phyloP scores from a whole-genome alignment of 169 alveolate genomes.

The Plasmodium falciparum region DNA sequence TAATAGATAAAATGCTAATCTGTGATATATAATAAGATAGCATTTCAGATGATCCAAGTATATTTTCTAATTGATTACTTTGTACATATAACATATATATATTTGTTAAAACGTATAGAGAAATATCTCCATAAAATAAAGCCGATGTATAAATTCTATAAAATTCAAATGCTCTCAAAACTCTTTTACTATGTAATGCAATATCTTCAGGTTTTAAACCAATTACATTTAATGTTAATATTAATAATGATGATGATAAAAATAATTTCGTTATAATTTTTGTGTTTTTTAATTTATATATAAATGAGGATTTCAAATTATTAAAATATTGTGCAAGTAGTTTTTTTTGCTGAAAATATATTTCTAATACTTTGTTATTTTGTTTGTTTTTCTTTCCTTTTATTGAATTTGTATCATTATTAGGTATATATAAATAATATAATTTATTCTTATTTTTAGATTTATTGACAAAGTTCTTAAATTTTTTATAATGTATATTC shows the following conservation, averaged over 20 bases:
- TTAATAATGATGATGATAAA: slow-evolving; percentile 43
- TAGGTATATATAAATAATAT: slow-evolving; percentile 52
- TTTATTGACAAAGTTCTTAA: slow-evolving; percentile 21
- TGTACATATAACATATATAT: slow-evolving; percentile 68
- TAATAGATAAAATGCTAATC: slow-evolving; percentile 35
- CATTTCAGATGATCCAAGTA: slow-evolving; percentile 55
- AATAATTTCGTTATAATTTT: slow-evolving; percentile 55
- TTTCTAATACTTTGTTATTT: slow-evolving; percentile 26
- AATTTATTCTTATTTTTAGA: slow-evolving; percentile 42
- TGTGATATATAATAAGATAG: slow-evolving; percentile 67
- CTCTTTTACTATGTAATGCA: slow-evolving; percentile 68
- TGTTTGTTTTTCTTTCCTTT: slow-evolving; percentile 18
- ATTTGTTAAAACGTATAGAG: slow-evolving; percentile 67
- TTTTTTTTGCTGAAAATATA: slow-evolving; percentile 10
- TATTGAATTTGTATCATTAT: slow-evolving; percentile 8
- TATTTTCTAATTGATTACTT: slow-evolving; percentile 48
- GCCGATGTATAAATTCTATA: slow-evolving; percentile 73
- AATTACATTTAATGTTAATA: slow-evolving; percentile 30
- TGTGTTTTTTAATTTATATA: slow-evolving; percentile 37
- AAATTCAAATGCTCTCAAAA: slow-evolving; percentile 67
- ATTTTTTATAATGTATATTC: slow-evolving; percentile 39
- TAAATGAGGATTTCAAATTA: slow-evolving; percentile 41
- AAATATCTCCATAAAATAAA: slow-evolving; percentile 69
- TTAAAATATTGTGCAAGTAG: slow-evolving; percentile 19
- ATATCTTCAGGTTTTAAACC: slow-evolving; percentile 75